Percentiles rank a stretch among this genome's conserved stretches.
phyloP scores from a whole-genome alignment of 352 stramenopile species.

The Phytopythium aichiense region DNA sequence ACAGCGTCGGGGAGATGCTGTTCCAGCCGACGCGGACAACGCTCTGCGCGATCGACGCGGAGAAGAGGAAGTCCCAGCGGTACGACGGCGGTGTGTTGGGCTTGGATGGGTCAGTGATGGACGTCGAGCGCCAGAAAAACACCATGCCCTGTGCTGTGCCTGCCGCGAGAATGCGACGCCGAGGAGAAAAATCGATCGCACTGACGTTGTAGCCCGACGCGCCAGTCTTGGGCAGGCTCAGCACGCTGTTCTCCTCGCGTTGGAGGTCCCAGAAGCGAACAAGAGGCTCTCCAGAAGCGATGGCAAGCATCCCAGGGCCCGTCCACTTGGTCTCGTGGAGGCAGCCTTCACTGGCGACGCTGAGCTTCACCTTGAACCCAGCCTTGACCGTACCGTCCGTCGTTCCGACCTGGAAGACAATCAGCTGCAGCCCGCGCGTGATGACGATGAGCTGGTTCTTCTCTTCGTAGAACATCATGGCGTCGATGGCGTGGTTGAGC shows the following conservation, averaged over 20 bases:
- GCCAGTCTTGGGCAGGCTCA: constrained; percentile 66
- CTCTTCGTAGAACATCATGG: constrained; percentile 88
- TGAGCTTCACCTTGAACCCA: constrained; percentile 88
- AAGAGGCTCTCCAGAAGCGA: constrained; percentile 84
- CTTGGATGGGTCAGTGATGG: constrained; percentile 22
- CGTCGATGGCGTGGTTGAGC: constrained; percentile 82
- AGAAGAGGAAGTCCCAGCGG: constrained; percentile 72
- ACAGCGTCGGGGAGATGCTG: constrained; percentile 51
- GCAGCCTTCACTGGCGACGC: constrained; percentile 73
- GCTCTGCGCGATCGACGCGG: constrained; percentile 37
- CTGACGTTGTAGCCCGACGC: constrained; percentile 64
- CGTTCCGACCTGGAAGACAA: constrained; percentile 85
- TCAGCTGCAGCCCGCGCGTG: constrained; percentile 84
- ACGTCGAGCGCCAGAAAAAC: constrained; percentile 87
- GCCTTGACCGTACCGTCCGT: constrained; percentile 81
- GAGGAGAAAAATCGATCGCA: constrained; percentile 86
- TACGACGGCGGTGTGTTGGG: constrained; percentile 26
- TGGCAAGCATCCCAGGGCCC: constrained; percentile 84
- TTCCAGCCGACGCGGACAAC: constrained; percentile 73
- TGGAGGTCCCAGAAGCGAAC: constrained; percentile 92
- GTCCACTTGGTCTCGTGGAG: constrained; percentile 88
- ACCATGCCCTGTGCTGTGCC: constrained; percentile 83
- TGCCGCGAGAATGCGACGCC: constrained; percentile 83
- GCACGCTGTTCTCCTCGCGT: constrained; percentile 90
- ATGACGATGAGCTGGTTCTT: constrained; percentile 85